Evolutionary conservation across 2,329 filamentous ascomycete species (phyloP).

Genomic region (Venturia oleaginea): DNA sequence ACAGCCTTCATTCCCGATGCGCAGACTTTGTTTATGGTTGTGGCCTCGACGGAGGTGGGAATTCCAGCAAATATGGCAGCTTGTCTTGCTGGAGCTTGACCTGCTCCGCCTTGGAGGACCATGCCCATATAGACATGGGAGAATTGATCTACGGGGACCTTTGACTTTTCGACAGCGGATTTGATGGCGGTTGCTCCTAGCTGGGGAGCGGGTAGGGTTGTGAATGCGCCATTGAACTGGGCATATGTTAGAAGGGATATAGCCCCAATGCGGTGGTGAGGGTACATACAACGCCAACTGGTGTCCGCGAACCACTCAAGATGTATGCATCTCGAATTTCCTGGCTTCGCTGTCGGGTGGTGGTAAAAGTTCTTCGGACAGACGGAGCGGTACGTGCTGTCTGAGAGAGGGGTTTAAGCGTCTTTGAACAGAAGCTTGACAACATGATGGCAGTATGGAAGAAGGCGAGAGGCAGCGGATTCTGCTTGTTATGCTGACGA

Average conservation of each 20-base stretch:
- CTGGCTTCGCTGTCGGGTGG: conserved; percentile 2
- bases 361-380: conserved; percentile 9
- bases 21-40: conserved; percentile 97
- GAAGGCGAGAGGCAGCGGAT: no score
- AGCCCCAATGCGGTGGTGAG: neutral
- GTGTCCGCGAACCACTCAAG: conserved; percentile 78
- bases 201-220: conserved; percentile 72
- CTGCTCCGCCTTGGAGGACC: conserved; percentile 73
- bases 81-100: conserved; percentile 87
- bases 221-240: conserved; percentile 90
- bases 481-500: neutral
- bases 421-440: neutral
- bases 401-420: neutral
- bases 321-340: conserved; percentile 68
- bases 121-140: conserved; percentile 97
- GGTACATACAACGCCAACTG: conserved; percentile 66
- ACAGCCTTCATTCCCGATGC: conserved; percentile 92
- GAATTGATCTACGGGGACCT: conserved; percentile 69
- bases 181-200: conserved; percentile 89
- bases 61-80: conserved; percentile 83
- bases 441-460: neutral
- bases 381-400: neutral
- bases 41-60: conserved; percentile 69
- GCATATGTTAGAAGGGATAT: neutral
- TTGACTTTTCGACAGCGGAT: conserved; percentile 77